A percentile compares a stretch with the other conserved stretches of the same genome.
Evolutionary conservation across 108 stramenopile species (phyloP).

Genomic region (Asterionellopsis glacialis): DNA sequence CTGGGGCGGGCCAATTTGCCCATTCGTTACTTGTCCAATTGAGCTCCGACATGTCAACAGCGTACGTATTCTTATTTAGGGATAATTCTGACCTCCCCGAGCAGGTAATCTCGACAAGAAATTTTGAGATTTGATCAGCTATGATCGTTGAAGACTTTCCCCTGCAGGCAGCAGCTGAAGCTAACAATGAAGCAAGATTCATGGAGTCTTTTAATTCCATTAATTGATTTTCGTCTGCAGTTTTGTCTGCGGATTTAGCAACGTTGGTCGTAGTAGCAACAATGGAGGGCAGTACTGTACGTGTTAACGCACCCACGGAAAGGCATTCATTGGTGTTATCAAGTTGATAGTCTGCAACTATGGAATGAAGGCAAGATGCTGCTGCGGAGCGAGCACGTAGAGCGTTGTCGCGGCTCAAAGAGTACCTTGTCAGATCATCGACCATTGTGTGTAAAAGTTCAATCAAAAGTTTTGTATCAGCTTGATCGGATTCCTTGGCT

Average conservation of each 20-base stretch:
- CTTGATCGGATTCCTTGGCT: conserved; percentile 5
- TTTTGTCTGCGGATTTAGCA: no score
- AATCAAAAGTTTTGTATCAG: conserved; percentile 1
- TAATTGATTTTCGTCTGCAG: no score
- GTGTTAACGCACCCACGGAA: no score
- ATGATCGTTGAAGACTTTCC: conserved; percentile 25
- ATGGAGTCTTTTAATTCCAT: no score
- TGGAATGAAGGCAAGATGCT: conserved; percentile 38
- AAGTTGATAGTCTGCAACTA: conserved; percentile 15
- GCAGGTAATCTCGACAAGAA: conserved; percentile 39
- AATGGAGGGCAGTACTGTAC: no score
- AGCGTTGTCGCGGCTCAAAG: conserved; percentile 21
- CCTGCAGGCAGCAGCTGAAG: conserved; percentile 36
- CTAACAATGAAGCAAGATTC: no score
- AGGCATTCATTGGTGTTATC: no score
- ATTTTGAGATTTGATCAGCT: conserved; percentile 28
- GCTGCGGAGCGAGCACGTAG: conserved; percentile 32
- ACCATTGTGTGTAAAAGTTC: conserved; percentile 21
- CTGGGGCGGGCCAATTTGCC: conserved; percentile 8
- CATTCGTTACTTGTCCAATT: no score
- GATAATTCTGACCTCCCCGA: conserved; percentile 13
- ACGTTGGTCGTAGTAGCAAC: no score
- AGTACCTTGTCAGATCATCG: conserved; percentile 24
- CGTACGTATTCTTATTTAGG: conserved; percentile 14
- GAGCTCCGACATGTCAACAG: conserved; percentile 14